Percentiles rank a stretch among this genome's conserved stretches.
phyloP scores from a whole-genome alignment of 164 flowering plant species.

The Cinnamomum chago region DNA sequence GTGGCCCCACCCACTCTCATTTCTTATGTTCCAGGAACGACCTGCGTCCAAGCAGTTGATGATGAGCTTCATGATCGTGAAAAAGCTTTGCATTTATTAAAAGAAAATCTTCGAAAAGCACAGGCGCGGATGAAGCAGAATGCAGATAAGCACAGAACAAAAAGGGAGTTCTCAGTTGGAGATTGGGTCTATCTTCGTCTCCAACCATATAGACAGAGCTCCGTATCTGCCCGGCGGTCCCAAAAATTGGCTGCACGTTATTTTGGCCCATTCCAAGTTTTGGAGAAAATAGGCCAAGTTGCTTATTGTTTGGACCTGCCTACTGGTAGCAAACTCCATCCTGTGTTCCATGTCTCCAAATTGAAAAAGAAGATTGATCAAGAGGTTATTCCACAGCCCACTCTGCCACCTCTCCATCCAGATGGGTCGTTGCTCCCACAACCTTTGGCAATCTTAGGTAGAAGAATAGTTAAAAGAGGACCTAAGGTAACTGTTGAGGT shows the following conservation, averaged over 20 bases:
- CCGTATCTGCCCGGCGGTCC: no score
- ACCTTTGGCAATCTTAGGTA: neutral
- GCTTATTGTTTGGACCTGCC: conserved; percentile 9
- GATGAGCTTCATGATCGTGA: neutral
- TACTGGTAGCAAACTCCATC: neutral
- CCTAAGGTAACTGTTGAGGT: neutral
- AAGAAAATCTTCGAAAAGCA: neutral
- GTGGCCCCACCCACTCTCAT: neutral
- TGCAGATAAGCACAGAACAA: neutral
- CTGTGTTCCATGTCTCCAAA: conserved; percentile 5
- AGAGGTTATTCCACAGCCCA: neutral
- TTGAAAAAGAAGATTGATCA: neutral
- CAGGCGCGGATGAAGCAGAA: neutral
- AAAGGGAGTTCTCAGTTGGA: neutral
- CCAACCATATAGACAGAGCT: neutral
- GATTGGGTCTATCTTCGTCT: neutral
- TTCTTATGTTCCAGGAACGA: neutral
- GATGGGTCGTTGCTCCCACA: neutral
- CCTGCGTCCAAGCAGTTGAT: neutral
- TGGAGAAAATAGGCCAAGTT: neutral
- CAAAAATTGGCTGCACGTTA: no score
- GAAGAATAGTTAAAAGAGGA: neutral
- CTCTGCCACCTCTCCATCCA: neutral
- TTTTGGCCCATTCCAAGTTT: no score
- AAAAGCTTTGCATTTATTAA: neutral